These are phyloP conservation scores for Paulownia fortunei DNA, from an alignment of 257 asterid genomes.

Conservation along the genomic window DNA sequence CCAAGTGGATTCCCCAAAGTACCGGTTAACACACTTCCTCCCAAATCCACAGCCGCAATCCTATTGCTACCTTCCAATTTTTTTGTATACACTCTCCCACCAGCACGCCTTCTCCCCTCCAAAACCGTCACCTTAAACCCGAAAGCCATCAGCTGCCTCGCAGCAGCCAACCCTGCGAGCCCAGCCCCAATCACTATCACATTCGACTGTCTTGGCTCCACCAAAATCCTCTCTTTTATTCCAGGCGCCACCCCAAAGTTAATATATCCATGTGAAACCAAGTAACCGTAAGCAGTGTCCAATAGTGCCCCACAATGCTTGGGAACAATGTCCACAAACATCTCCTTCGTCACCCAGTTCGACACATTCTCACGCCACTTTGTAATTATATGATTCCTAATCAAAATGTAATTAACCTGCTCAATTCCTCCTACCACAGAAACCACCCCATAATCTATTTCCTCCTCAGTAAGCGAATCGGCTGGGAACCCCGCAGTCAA, in stretches of 20 bases:
- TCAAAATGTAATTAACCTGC: conserved; percentile 88
- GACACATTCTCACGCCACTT: conserved; percentile 91
- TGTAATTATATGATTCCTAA: conserved; percentile 81
- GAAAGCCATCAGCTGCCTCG: conserved; percentile 90
- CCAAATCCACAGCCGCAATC: conserved; percentile 90
- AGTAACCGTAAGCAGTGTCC: conserved; percentile 71
- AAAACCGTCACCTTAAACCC: conserved; percentile 88
- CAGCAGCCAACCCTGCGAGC: conserved; percentile 93
- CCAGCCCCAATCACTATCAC: conserved; percentile 95
- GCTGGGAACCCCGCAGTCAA: conserved; percentile 93
- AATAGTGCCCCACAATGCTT: conserved; percentile 63
- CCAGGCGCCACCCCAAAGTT: conserved; percentile 93
- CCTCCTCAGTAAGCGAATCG: conserved; percentile 91
- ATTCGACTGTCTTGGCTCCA: conserved; percentile 53
- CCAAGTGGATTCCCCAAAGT: conserved; percentile 93
- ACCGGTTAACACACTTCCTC: conserved; percentile 93
- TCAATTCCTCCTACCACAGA: conserved; percentile 89
- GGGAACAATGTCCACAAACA: conserved; percentile 75
- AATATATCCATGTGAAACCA: conserved; percentile 83
- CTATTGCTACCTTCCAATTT: conserved; percentile 61
- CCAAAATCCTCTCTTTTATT: conserved; percentile 61
- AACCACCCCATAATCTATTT: conserved; percentile 87
- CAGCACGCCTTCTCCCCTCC: conserved; percentile 90
- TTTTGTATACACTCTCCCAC: conserved; percentile 89
- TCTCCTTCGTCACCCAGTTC: conserved; percentile 76